Evolutionary conservation across 441 rosid species (phyloP).

Genomic region (Codiaeum variegatum): DNA sequence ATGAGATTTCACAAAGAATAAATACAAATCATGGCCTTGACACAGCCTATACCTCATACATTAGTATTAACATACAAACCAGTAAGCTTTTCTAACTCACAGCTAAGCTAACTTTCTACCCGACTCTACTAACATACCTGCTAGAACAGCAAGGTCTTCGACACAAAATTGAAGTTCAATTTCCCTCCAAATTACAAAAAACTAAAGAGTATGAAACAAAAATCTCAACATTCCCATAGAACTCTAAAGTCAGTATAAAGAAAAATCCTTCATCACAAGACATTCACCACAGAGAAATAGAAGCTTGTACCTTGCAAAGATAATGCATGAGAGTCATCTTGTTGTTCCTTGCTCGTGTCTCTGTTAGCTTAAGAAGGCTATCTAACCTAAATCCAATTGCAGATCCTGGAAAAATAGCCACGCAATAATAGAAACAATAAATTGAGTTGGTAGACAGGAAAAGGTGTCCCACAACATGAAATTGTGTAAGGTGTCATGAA

Average conservation of each 20-base stretch:
- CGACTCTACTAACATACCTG: no score
- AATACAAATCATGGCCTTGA: no score
- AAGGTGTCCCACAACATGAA: background rate
- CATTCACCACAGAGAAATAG: background rate
- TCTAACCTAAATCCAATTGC: slow-evolving; percentile 94
- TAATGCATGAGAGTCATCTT: slow-evolving; percentile 99
- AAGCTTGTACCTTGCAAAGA: slow-evolving; percentile 73
- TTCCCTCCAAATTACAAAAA: no score
- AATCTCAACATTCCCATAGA: background rate
- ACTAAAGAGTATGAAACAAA: no score
- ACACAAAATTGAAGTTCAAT: no score
- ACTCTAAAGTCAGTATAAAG: background rate
- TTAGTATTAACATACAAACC: no score
- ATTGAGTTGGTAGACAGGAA: background rate
- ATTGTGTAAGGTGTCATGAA: background rate
- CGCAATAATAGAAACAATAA: background rate
- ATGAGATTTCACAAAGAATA: no score
- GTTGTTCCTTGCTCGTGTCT: slow-evolving; percentile 78
- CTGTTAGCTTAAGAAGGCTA: slow-evolving; percentile 94
- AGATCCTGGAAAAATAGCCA: slow-evolving; percentile 50
- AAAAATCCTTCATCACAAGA: background rate
- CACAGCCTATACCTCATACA: no score
- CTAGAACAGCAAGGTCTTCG: no score
- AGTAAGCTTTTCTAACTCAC: no score
- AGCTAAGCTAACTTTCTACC: no score